Evolutionary conservation across 352 stramenopile genomes (phyloP).

Genomic region (Pythium chondricola): DNA sequence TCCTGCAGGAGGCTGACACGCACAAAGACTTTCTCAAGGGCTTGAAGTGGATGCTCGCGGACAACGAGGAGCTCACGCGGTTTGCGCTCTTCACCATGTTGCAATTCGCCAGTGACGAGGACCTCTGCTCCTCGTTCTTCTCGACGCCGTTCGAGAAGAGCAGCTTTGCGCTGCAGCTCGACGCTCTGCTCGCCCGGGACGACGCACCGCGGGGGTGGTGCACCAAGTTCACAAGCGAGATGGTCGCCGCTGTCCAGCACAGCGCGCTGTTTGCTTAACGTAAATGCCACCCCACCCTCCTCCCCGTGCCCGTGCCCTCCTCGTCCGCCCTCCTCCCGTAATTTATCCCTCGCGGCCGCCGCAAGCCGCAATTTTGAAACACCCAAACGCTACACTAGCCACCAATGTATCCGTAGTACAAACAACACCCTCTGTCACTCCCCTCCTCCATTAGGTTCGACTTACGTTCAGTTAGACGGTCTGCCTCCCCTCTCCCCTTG

Average conservation of each 20-base stretch:
- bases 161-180: constrained; percentile 42
- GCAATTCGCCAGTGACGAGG: constrained; percentile 48
- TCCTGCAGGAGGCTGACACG: constrained; percentile 28
- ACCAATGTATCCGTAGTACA: too few species aligned
- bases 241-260: constrained; percentile 50
- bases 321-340: constrained; percentile 1
- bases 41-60: constrained; percentile 60
- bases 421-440: too few species aligned
- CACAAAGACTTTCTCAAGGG: constrained; percentile 36
- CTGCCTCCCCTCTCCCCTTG: too few species aligned
- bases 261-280: constrained; percentile 53
- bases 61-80: constrained; percentile 46
- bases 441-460: too few species aligned
- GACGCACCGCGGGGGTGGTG: constrained; percentile 15
- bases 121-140: constrained; percentile 31
- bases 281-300: constrained; percentile 7
- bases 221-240: constrained; percentile 39
- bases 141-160: constrained; percentile 54
- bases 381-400: too few species aligned
- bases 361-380: too few species aligned
- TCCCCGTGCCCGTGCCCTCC: constrained; percentile 1
- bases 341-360: too few species aligned
- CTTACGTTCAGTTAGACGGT: too few species aligned
- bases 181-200: constrained; percentile 23
- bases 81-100: constrained; percentile 63